These are phyloP conservation scores for Aspergillus quadrilineatus DNA, from an alignment of 2,329 filamentous ascomycete species.

Conservation along the genomic window DNA sequence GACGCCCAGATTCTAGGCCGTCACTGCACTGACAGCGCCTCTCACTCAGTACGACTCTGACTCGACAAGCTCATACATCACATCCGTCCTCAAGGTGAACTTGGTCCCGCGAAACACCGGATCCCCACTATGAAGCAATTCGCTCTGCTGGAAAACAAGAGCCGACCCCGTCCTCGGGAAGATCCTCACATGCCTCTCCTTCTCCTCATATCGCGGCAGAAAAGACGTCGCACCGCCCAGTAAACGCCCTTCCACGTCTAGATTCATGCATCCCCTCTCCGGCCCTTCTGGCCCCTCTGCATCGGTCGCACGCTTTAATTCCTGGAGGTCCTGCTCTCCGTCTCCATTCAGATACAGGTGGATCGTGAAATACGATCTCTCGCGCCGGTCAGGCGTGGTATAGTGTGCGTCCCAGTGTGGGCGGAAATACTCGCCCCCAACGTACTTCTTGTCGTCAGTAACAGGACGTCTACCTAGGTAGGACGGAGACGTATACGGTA, in stretches of 20 bases:
- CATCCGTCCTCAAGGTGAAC: conserved; percentile 56
- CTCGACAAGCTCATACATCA: conserved; percentile 47
- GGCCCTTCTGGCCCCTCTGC: conserved; percentile 4
- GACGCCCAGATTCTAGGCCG: neutral
- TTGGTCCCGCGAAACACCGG: conserved; percentile 55
- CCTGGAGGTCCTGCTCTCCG: conserved; percentile 35
- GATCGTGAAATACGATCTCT: conserved; percentile 55
- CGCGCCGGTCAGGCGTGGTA: conserved; percentile 53
- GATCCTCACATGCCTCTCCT: conserved; percentile 41
- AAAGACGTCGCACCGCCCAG: conserved; percentile 58
- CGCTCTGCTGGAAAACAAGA: conserved; percentile 57
- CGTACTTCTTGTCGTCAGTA: conserved; percentile 48
- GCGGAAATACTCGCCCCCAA: conserved; percentile 69
- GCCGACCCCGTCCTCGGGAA: conserved; percentile 53
- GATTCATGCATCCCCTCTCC: conserved; percentile 21
- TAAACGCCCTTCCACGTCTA: conserved; percentile 35
- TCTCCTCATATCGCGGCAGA: conserved; percentile 32
- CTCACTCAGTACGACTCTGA: neutral
- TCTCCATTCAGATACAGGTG: conserved; percentile 57
- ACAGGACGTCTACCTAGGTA: neutral
- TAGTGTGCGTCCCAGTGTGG: conserved; percentile 69
- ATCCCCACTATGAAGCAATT: conserved; percentile 55
- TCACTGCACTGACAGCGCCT: neutral
- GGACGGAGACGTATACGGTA: neutral
- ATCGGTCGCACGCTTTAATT: conserved; percentile 25